Evolutionary conservation across 768 basidiomycete species (phyloP), one percentile per base, ranked within the genome.

Genomic region (Suillus luteus): DNA sequence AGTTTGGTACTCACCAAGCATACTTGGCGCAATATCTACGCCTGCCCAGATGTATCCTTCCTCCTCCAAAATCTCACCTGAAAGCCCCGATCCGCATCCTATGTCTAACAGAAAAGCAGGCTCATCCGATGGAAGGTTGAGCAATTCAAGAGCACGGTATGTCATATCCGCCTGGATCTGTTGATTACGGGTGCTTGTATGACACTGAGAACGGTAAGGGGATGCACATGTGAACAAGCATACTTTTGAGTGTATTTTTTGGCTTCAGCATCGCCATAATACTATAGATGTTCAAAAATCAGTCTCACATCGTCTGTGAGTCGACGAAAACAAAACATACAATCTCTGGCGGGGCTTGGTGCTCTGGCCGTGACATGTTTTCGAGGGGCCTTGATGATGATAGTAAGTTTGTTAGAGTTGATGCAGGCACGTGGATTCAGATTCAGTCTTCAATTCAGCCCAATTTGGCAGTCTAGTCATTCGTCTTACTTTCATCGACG

Each of bases 101-200:
- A 99, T 95, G 74, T 99, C 97, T 40, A 99, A 85, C 17, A 99
- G 79, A 71, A 91, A 92, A 0, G 92, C 90, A 0, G 95, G 86
- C 64, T 94, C 82, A 54, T 88, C 90, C 55, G 83, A 83, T 11
- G 95, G 90, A 43, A 98, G 77, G 68, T 88, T 91, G 49, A 99
- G 82, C 12, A 99, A 82, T 74, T 99, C 97, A 40, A 99, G 79
- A 2, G 96, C 96, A 68, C 97, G 86, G 69, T 95, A 92, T 17
- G 97, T 97, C 97, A 99, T 98, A 66, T 96, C 90, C 11, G 95
- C 91, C 73, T 99, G 97, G 65, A 99, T 95, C 74, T 91, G 89
- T 75, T 99, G 96, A 71, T 96, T 94, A 60, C 97, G 95, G 37
- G 96, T 89, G 79, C 95, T 97, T 65, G 55, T 35, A 41, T 61